A percentile compares a stretch with the other conserved stretches of the same genome.
These are phyloP conservation scores for Diospyros lotus DNA, from an alignment of 148 eudicot species.

Conservation along the genomic window DNA sequence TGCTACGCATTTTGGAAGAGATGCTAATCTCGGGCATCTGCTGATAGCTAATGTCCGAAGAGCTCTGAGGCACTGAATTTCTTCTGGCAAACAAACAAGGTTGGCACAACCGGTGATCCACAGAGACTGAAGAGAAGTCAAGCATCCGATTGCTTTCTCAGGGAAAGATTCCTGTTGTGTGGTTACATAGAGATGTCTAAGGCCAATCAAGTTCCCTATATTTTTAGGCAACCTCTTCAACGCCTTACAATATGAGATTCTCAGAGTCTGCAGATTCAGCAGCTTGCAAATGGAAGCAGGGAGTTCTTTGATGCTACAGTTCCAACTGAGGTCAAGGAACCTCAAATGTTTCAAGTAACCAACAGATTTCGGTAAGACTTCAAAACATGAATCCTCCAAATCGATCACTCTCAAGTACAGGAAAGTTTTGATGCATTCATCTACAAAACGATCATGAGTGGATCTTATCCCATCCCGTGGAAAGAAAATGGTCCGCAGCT, in stretches of 20 bases:
- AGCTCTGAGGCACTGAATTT: not conserved
- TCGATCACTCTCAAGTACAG: too few species aligned
- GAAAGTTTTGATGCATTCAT: too few species aligned
- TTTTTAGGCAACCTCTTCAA: constrained; percentile 2
- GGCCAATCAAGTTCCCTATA: not conserved
- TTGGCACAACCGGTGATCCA: not conserved
- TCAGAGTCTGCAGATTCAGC: not conserved
- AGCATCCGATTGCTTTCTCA: not conserved
- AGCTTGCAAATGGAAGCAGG: not conserved
- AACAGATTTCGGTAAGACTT: not conserved
- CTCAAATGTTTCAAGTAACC: not conserved
- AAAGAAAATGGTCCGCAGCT: not conserved
- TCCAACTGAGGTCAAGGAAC: not conserved
- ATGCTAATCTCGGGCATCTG: not conserved
- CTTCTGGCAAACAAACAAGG: not conserved
- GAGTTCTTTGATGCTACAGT: not conserved
- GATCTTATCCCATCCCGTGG: not conserved
- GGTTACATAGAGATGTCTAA: not conserved
- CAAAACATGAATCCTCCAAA: too few species aligned
- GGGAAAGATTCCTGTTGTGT: not conserved
- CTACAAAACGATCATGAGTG: too few species aligned
- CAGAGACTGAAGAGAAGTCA: not conserved
- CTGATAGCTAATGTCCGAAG: not conserved
- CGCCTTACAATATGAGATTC: not conserved
- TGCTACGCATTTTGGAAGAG: not conserved